phyloP scores from a whole-genome alignment of 2,329 filamentous ascomycete genomes.

The Scedosporium aurantiacum region DNA sequence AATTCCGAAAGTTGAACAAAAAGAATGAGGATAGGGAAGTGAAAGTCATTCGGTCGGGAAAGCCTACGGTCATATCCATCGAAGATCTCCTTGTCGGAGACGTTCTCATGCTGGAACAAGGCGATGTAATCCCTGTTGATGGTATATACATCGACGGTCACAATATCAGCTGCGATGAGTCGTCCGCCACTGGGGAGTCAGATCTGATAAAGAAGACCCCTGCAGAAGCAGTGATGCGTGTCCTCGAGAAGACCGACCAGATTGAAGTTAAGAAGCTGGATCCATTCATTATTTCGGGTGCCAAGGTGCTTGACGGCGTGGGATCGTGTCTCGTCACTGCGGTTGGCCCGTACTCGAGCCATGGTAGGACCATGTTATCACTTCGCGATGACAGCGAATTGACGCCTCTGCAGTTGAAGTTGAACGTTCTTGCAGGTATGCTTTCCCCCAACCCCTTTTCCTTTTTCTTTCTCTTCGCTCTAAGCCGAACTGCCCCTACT shows the following conservation, averaged over 20 bases:
- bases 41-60: slow-evolving; percentile 56
- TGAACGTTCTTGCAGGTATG: slow-evolving; percentile 13
- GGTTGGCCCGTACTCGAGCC: slow-evolving; percentile 12
- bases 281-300: slow-evolving; percentile 51
- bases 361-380: slow-evolving; percentile 14
- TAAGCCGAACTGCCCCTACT: background rate
- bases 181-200: slow-evolving; percentile 62
- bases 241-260: slow-evolving; percentile 26
- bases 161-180: slow-evolving; percentile 54
- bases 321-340: slow-evolving; percentile 13
- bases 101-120: slow-evolving; percentile 55
- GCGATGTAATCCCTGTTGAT: slow-evolving; percentile 60
- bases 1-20: slow-evolving; percentile 50
- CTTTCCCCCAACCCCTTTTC: background rate
- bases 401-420: slow-evolving; percentile 14
- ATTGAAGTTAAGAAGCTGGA: slow-evolving; percentile 36
- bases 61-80: slow-evolving; percentile 51
- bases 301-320: slow-evolving; percentile 39
- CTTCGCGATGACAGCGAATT: slow-evolving; percentile 13
- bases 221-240: slow-evolving; percentile 45
- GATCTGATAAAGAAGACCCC: slow-evolving; percentile 58
- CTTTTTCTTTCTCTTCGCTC: background rate
- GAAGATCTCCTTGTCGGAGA: slow-evolving; percentile 60
- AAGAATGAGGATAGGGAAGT: slow-evolving; percentile 54
- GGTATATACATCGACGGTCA: slow-evolving; percentile 52